phyloP scores from a whole-genome alignment of 305 asterid species.

The Solanum aculeatissimum region DNA sequence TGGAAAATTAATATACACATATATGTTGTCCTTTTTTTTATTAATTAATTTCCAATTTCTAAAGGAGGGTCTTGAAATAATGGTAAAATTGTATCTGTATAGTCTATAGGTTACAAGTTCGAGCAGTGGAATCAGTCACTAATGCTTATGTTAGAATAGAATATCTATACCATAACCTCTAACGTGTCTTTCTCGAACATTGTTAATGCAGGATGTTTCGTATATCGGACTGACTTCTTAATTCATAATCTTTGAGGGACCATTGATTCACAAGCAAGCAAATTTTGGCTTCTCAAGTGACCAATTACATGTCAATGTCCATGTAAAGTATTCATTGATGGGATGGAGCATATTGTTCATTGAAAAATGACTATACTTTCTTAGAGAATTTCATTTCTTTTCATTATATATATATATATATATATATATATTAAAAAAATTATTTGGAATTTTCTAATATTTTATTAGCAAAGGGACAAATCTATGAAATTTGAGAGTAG shows the following conservation, averaged over 20 bases:
- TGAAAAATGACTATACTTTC: not conserved
- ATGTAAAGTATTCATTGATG: not conserved
- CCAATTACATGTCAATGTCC: not conserved
- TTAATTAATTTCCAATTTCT: not conserved
- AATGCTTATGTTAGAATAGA: not conserved
- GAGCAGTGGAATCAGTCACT: not conserved
- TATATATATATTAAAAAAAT: not conserved
- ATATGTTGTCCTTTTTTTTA: not conserved
- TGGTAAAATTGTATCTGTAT: rapidly evolving
- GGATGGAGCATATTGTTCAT: not conserved
- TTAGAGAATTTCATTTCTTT: not conserved
- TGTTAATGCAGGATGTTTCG: not conserved
- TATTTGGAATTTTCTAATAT: not conserved
- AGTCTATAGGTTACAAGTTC: not conserved
- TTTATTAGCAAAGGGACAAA: not conserved
- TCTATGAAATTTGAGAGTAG: not conserved
- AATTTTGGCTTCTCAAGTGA: not conserved
- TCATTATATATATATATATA: no score
- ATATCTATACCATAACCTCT: not conserved
- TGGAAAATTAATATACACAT: not conserved
- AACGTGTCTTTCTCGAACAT: rapidly evolving
- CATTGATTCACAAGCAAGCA: not conserved
- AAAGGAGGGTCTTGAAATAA: rapidly evolving
- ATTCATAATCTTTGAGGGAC: no score
- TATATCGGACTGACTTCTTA: not conserved